Evolutionary conservation across 768 basidiomycete species (phyloP).

Genomic region (Hypholoma sublateritium): DNA sequence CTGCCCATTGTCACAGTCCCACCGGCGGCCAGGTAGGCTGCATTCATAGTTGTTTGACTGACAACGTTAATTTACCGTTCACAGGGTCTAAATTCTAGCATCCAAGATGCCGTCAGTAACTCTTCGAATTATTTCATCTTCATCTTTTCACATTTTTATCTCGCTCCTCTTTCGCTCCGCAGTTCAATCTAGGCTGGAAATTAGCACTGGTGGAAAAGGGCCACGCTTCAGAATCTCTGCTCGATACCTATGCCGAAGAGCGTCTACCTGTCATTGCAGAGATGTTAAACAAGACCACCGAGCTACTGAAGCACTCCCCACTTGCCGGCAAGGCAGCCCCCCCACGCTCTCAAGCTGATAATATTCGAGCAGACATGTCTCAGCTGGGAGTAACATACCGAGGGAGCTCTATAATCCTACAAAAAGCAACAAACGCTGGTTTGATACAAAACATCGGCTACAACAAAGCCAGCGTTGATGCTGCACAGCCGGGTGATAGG

Average conservation of each 20-base stretch:
- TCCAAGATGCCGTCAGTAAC: constrained; percentile 32
- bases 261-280: constrained; percentile 38
- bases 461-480: constrained; percentile 9
- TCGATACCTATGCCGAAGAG: constrained; percentile 31
- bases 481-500: constrained; percentile 15
- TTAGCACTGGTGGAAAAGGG: constrained; percentile 31
- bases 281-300: constrained; percentile 31
- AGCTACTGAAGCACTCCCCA: constrained; percentile 16
- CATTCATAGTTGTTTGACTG: background rate
- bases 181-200: constrained; percentile 42
- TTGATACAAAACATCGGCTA: constrained; percentile 6
- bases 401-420: constrained; percentile 44
- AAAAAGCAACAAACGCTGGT: constrained; percentile 13
- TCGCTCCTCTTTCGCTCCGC: background rate
- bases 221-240: constrained; percentile 22
- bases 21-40: constrained; percentile 28
- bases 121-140: background rate
- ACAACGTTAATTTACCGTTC: background rate
- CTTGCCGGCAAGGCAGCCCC: background rate
- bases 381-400: constrained; percentile 55
- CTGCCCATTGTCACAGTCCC: constrained; percentile 34
- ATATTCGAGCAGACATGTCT: constrained; percentile 22
- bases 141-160: background rate
- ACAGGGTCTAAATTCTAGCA: constrained; percentile 31
- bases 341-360: constrained; percentile 5